Evolutionary conservation across 192 early-diverging fungal species (phyloP).

Genomic region (Backusella circina): DNA sequence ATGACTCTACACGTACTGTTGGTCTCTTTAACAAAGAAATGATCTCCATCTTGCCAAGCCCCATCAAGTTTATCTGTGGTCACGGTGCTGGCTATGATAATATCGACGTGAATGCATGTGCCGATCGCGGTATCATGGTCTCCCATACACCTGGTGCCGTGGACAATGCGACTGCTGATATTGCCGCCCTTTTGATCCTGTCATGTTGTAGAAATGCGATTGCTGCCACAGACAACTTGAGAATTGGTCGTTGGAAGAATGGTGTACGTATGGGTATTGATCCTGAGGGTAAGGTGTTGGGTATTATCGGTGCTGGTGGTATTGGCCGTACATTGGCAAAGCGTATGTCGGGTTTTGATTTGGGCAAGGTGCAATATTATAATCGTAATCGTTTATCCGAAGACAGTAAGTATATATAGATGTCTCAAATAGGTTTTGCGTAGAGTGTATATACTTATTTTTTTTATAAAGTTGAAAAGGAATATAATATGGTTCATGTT

Average conservation of each 20-base stretch:
- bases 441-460: too few species aligned
- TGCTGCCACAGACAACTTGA: constrained; percentile 28
- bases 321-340: constrained; percentile 51
- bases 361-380: constrained; percentile 41
- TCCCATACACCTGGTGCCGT: constrained; percentile 42
- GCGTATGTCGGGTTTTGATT: constrained; percentile 43
- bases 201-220: constrained; percentile 43
- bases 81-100: constrained; percentile 40
- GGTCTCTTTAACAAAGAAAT: constrained; percentile 36
- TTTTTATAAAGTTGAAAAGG: constrained; percentile 35
- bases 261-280: constrained; percentile 34
- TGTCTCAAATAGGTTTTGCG: not conserved
- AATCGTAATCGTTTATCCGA: constrained; percentile 40
- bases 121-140: constrained; percentile 27
- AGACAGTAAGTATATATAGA: constrained; percentile 28
- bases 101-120: constrained; percentile 33
- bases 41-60: constrained; percentile 21
- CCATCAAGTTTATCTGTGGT: constrained; percentile 16
- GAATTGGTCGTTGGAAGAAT: constrained; percentile 25
- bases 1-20: constrained; percentile 1
- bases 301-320: constrained; percentile 49
- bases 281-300: constrained; percentile 36
- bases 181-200: constrained; percentile 42
- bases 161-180: constrained; percentile 39
- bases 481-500: constrained; percentile 39